Evolutionary conservation across 2,329 filamentous ascomycete species (phyloP).

Genomic region (Cercospora janseana): DNA sequence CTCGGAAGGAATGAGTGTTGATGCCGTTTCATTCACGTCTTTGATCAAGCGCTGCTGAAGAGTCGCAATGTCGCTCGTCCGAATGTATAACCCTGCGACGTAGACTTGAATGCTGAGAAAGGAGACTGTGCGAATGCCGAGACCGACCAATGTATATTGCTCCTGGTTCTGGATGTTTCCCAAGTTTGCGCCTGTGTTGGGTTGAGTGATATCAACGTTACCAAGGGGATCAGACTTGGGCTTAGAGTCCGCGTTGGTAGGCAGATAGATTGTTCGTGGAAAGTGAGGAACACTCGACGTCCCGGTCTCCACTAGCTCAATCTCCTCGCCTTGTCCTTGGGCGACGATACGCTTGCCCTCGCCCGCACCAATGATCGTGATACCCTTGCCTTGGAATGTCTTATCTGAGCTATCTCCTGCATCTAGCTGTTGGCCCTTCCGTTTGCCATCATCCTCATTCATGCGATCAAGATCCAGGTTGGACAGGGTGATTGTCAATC

Average conservation of each 20-base stretch:
- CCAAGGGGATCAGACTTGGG: slow-evolving; percentile 18
- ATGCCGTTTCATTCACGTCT: slow-evolving; percentile 72
- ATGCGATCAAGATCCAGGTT: slow-evolving; percentile 39
- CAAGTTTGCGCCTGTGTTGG: slow-evolving; percentile 36
- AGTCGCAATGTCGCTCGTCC: slow-evolving; percentile 75
- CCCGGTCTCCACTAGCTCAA: slow-evolving; percentile 76
- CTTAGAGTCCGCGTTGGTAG: slow-evolving; percentile 42
- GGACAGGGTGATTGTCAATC: slow-evolving; percentile 32
- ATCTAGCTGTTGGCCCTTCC: slow-evolving; percentile 34
- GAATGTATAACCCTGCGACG: slow-evolving; percentile 88
- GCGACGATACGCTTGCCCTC: slow-evolving; percentile 51
- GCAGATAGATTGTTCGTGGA: slow-evolving; percentile 68
- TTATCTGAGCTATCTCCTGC: slow-evolving; percentile 37
- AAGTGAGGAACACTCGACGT: slow-evolving; percentile 78
- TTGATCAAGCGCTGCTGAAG: slow-evolving; percentile 76
- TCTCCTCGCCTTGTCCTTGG: slow-evolving; percentile 52
- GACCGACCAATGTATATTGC: slow-evolving; percentile 82
- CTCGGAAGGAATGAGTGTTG: slow-evolving; percentile 77
- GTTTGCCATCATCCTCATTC: slow-evolving; percentile 29
- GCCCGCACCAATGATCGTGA: slow-evolving; percentile 62
- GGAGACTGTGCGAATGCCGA: slow-evolving; percentile 85
- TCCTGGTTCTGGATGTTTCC: slow-evolving; percentile 47
- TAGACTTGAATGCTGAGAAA: slow-evolving; percentile 92
- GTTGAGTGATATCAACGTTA: slow-evolving; percentile 23
- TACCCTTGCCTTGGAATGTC: slow-evolving; percentile 54